Base-by-base conservation (phyloP, 495 filamentous ascomycete species). In the Hypoxylon lienhwacheense region DNA sequence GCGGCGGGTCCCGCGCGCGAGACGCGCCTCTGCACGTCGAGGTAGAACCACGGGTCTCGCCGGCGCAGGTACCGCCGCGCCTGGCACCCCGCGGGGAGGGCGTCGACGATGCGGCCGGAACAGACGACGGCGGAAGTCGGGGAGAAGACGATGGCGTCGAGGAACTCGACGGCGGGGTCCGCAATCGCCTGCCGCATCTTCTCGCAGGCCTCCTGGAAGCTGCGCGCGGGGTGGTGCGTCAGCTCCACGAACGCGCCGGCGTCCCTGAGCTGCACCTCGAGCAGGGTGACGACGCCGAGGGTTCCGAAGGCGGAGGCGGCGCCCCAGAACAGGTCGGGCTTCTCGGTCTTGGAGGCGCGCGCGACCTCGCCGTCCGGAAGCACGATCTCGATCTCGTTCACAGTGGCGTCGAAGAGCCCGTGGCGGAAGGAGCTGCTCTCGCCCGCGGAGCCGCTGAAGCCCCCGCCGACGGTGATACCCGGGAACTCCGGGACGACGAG, bases 381-480 rank as follows among this genome's bases (percentile, higher is more conserved):
- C 4, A 85, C 77, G 48, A 85, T 81, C 66, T 85, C 82, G 14
- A 84, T 75, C 52, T 65, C 70, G 21, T 75, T 76, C 32, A 85
- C 66, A 2, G 76, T 83, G 2, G 66, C 36, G 44, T 85, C 77
- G 49, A 87, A 87, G 50, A 76, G 77, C 1, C 84, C 84, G 40
- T 84, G 73, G 12, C 75, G 73, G 57, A 82, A 85, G 4, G 76
- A 79, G 37, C 72, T 78, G 62, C 81, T 84, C 64, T 85, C 83
- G 6, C 81, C 82, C 1, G 77, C 75, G 0, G 80, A 81, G 4
- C 83, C 83, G 16, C 79, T 75, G 65, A 80, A 87, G 0, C 81
- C 83, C 26, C 84, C 83, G 17, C 83, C 84, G 0, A 78, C 82
- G 11, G 84, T 87, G 53, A 87, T 87, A 12, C 80, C 81, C 1